Evolutionary conservation across 2,329 filamentous ascomycete genomes (phyloP).

Genomic region (Fusarium ambrosium): DNA sequence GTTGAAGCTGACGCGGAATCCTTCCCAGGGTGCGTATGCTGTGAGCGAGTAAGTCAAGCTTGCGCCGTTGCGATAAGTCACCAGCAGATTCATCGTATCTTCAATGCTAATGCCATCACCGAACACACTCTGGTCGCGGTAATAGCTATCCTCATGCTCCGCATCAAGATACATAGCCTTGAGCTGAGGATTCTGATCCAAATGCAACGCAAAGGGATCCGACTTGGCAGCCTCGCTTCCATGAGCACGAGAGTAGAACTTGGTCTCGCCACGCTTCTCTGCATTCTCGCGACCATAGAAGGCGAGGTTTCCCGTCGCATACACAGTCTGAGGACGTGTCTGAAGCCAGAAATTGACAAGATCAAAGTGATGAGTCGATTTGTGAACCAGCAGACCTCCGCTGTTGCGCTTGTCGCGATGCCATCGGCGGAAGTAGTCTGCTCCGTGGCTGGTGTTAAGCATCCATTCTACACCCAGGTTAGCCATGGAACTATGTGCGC

Average conservation of each 20-base stretch:
- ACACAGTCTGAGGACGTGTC: constrained; percentile 67
- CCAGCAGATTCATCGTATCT: constrained; percentile 73
- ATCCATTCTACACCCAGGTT: constrained; percentile 63
- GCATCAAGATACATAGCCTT: constrained; percentile 73
- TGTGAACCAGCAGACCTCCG: constrained; percentile 72
- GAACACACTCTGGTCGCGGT: constrained; percentile 73
- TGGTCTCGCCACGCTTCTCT: constrained; percentile 64
- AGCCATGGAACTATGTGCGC: background rate
- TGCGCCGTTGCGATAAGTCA: constrained; percentile 68
- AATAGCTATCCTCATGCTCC: constrained; percentile 73
- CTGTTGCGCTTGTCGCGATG: constrained; percentile 72
- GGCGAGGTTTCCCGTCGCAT: constrained; percentile 69
- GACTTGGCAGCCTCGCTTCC: constrained; percentile 63
- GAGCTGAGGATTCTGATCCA: constrained; percentile 65
- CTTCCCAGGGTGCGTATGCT: constrained; percentile 74
- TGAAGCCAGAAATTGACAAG: constrained; percentile 73
- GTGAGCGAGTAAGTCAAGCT: constrained; percentile 71
- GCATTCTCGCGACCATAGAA: constrained; percentile 75
- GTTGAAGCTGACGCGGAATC: constrained; percentile 70
- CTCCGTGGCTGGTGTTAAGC: constrained; percentile 72
- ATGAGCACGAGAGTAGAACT: constrained; percentile 65
- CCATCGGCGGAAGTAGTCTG: constrained; percentile 75
- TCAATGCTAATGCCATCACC: constrained; percentile 74
- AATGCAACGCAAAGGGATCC: constrained; percentile 71
- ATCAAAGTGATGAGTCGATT: constrained; percentile 75